Evolutionary conservation across 1,284 basidiomycete species (phyloP).

Genomic region (Flammula alnicola): DNA sequence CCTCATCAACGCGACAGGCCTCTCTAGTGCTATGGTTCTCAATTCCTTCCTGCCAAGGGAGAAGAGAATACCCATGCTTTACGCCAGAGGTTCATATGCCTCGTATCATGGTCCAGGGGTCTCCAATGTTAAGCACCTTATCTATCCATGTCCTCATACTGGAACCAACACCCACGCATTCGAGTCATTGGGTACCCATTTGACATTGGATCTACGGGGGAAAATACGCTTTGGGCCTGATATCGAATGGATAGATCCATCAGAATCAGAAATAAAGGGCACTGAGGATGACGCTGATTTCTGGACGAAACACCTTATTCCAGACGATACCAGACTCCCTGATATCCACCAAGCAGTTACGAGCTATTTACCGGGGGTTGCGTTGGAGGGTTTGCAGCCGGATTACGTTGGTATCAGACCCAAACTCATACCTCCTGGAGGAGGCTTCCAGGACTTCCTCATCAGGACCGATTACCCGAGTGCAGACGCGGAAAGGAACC

Average conservation of each 20-base stretch:
- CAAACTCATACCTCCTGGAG: conserved; percentile 78
- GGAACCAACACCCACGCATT: conserved; percentile 62
- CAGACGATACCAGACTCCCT: conserved; percentile 64
- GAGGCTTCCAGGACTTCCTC: conserved; percentile 87
- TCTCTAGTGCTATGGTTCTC: conserved; percentile 74
- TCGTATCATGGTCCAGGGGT: conserved; percentile 83
- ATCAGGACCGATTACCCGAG: conserved; percentile 59
- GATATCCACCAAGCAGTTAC: conserved; percentile 73
- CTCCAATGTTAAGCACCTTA: conserved; percentile 69
- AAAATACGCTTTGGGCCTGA: conserved; percentile 95
- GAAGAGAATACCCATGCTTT: conserved; percentile 70
- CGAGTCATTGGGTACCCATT: conserved; percentile 87
- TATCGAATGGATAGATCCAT: conserved; percentile 82
- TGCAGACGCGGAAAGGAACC: conserved; percentile 31
- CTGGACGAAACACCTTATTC: conserved; percentile 74
- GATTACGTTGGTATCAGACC: conserved; percentile 95
- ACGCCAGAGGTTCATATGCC: conserved; percentile 84
- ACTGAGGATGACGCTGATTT: conserved; percentile 64
- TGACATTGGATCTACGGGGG: conserved; percentile 88
- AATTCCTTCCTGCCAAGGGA: conserved; percentile 69
- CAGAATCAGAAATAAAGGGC: conserved; percentile 27
- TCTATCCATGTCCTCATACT: conserved; percentile 87
- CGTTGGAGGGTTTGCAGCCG: conserved; percentile 68
- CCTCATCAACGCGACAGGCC: conserved; percentile 88
- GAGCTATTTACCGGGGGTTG: conserved; percentile 78